Conservation (phyloP, 768 basidiomycete genomes). For the Mycena vitilis region DNA sequence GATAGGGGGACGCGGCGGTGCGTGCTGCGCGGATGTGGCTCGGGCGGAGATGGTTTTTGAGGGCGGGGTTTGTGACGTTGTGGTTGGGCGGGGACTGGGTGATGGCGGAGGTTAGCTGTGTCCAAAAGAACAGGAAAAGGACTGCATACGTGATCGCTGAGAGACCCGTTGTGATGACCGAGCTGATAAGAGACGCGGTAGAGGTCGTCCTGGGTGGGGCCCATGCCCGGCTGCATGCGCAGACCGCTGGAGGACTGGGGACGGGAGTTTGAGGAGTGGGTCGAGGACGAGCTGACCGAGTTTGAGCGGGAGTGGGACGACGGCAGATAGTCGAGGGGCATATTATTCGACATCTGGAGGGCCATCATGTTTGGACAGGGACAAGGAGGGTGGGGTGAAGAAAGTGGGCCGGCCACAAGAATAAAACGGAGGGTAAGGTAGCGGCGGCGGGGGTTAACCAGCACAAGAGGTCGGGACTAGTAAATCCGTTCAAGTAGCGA, state of each 20-base stretch:
- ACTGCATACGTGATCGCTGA: constrained; percentile 57
- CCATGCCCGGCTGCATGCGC: constrained; percentile 61
- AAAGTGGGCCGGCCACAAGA: constrained; percentile 36
- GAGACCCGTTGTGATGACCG: constrained; percentile 56
- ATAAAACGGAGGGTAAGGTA: constrained; percentile 33
- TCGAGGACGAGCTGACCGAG: constrained; percentile 82
- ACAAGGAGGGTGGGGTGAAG: constrained; percentile 10
- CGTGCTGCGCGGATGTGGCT: constrained; percentile 82
- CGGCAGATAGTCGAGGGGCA: constrained; percentile 80
- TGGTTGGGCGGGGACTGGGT: constrained; percentile 79
- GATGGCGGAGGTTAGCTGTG: constrained; percentile 21
- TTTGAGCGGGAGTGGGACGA: constrained; percentile 79
- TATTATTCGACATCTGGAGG: constrained; percentile 73
- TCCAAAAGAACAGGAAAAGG: constrained; percentile 35
- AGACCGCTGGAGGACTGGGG: constrained; percentile 83
- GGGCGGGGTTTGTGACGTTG: constrained; percentile 78
- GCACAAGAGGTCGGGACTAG: constrained; percentile 13
- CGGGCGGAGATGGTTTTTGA: constrained; percentile 82
- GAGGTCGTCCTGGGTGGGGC: constrained; percentile 72
- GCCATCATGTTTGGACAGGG: constrained; percentile 66
- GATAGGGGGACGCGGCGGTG: constrained; percentile 85
- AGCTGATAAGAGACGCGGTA: constrained; percentile 75
- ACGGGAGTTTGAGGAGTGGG: constrained; percentile 77
- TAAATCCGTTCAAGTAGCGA: constrained; percentile 3
- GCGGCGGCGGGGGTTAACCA: constrained; percentile 22